Evolutionary conservation across 2,329 filamentous ascomycete species (phyloP).

Genomic region (Fusarium cyanostomum): DNA sequence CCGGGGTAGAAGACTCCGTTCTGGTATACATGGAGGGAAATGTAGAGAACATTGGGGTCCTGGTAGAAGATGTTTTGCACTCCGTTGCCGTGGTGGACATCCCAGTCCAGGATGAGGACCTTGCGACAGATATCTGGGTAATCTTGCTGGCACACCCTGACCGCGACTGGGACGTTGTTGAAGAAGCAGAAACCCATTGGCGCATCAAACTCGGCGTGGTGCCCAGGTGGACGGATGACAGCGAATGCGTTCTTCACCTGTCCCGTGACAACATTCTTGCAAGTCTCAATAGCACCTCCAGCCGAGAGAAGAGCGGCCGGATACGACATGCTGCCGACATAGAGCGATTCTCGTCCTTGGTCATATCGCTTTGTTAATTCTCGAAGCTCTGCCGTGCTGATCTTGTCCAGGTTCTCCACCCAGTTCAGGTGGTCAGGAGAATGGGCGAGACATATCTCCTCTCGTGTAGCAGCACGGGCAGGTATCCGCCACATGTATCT

Average conservation of each 20-base stretch:
- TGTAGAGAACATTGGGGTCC: slow-evolving; percentile 93
- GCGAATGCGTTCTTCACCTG: slow-evolving; percentile 94
- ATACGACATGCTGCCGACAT: slow-evolving; percentile 84
- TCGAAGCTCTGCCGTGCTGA: slow-evolving; percentile 72
- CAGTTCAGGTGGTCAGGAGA: slow-evolving; percentile 80
- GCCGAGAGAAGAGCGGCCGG: slow-evolving; percentile 84
- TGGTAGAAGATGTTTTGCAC: slow-evolving; percentile 96
- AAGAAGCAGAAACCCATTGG: slow-evolving; percentile 97
- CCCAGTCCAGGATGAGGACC: slow-evolving; percentile 93
- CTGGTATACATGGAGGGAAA: slow-evolving; percentile 90
- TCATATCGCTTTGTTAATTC: slow-evolving; percentile 70
- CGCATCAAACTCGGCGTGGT: slow-evolving; percentile 87
- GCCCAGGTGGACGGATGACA: slow-evolving; percentile 92
- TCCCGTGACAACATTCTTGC: slow-evolving; percentile 85
- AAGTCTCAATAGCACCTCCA: slow-evolving; percentile 95
- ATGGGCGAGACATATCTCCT: slow-evolving; percentile 85
- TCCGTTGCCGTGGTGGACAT: slow-evolving; percentile 84
- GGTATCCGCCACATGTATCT: slow-evolving; percentile 80
- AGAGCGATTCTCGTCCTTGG: slow-evolving; percentile 77
- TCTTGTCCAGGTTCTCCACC: slow-evolving; percentile 68
- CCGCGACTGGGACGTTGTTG: slow-evolving; percentile 95
- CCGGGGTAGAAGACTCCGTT: slow-evolving; percentile 88
- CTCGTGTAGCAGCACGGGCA: slow-evolving; percentile 77
- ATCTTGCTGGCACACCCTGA: slow-evolving; percentile 84
- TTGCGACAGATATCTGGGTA: slow-evolving; percentile 86